phyloP scores from a whole-genome alignment of 164 flowering plant genomes.

The Cinnamomum chago region DNA sequence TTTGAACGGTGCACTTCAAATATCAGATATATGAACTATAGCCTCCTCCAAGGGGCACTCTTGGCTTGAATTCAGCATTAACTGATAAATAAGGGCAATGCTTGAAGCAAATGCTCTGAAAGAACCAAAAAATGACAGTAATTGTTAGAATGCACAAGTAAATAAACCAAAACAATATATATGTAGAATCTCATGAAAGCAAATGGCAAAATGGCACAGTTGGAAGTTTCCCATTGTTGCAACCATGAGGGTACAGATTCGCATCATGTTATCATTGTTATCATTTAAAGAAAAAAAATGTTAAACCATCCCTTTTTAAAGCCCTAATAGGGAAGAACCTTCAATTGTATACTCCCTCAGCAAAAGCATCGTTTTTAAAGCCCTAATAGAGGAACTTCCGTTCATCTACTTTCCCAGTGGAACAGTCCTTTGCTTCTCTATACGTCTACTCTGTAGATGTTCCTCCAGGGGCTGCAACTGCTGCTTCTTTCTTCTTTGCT shows the following conservation, averaged over 20 bases:
- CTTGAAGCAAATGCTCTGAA: slow-evolving; percentile 64
- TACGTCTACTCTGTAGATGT: no score
- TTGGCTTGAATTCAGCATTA: slow-evolving; percentile 60
- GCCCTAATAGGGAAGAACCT: neutral
- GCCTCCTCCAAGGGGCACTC: slow-evolving; percentile 87
- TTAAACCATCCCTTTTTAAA: neutral
- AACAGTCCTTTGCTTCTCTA: no score
- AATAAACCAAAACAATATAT: neutral
- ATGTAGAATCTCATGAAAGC: neutral
- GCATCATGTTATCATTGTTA: neutral
- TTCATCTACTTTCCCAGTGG: no score
- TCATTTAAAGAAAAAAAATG: neutral
- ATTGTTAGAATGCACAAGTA: slow-evolving; percentile 8
- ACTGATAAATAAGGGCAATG: slow-evolving; percentile 60
- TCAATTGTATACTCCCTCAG: no score
- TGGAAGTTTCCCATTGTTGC: neutral
- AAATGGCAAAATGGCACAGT: neutral
- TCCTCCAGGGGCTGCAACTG: no score
- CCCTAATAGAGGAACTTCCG: no score
- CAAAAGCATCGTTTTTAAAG: no score
- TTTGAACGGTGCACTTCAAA: no score
- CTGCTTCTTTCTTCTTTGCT: no score
- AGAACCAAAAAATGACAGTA: slow-evolving; percentile 6
- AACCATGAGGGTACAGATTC: neutral
- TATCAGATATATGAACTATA: slow-evolving; percentile 53